Base-by-base conservation (phyloP, 352 stramenopile species). In the Globisporangium echinulatum region DNA sequence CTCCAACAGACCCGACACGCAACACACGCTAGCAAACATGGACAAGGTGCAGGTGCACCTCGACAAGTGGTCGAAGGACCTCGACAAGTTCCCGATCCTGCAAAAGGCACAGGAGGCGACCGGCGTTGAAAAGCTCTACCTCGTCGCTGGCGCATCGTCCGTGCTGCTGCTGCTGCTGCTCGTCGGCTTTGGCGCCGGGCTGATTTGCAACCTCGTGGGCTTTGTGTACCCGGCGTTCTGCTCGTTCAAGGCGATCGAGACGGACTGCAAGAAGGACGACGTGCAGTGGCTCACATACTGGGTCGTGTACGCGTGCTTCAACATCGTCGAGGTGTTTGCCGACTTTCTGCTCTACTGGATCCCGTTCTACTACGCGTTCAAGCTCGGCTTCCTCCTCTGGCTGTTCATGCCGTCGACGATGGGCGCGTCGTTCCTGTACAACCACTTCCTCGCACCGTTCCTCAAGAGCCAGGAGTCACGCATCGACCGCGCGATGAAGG, bases 341-440 rank as follows among this genome's bases (percentile, higher is more conserved):
- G 92, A 98, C 70, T 92, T 97, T 50, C 70, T 99, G 46, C 72
- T 99, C 5, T 98, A 98, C 72, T 98, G 92, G 93, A 98, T 99
- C 72, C 96, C 96, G 14, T 98, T 98, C 74, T 99, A 98, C 79
- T 98, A 98, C 71, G 87, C 92, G 11, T 98, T 99, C 80, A 99
- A 99, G 84, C 67, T 99, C 25, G 95, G 93, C 52, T 98, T 99
- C 78, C 83, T 99, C 56, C 72, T 98, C 19, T 98, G 95, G 94
- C 81, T 97, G 40, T 98, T 99, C 79, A 87, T 98, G 67, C 96
- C 96, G n/a, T 96, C 96, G 70, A 98, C 94, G 44, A 76, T 94
- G 61, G 96, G 95, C 40, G 92, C 96, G 17, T 97, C 92, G 56
- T 98, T 98, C 74, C 73, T 99, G 37, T 99, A 98, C 75, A 90